phyloP scores from a whole-genome alignment of 768 basidiomycete genomes.

The Rhodotorula taiwanensis region DNA sequence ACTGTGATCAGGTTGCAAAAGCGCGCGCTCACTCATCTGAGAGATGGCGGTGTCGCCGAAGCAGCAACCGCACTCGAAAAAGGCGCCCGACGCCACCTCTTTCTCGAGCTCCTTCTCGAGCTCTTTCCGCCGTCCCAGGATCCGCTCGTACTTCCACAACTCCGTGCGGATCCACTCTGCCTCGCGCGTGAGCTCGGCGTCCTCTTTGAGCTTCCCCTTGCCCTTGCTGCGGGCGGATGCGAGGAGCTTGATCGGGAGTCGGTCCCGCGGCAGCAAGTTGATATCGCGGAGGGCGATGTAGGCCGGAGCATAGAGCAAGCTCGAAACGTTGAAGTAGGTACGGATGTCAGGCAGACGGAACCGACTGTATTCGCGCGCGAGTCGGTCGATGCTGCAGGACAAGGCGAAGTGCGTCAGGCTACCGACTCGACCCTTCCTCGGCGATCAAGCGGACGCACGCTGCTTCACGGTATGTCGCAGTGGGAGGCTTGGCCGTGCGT shows the following conservation, averaged over 20 bases:
- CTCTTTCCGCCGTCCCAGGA: background rate
- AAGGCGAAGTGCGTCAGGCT: background rate
- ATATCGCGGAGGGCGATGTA: slow-evolving; percentile 6
- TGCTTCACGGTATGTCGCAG: background rate
- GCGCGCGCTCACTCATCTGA: slow-evolving; percentile 12
- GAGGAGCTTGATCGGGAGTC: slow-evolving; percentile 11
- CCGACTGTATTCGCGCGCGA: slow-evolving; percentile 23
- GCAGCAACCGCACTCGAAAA: slow-evolving; percentile 40
- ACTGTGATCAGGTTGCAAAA: background rate
- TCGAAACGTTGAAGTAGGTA: slow-evolving; percentile 4
- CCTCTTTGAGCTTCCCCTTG: slow-evolving; percentile 10
- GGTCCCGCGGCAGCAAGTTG: background rate
- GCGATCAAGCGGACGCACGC: slow-evolving; percentile 7
- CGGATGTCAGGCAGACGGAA: slow-evolving; percentile 26
- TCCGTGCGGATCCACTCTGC: slow-evolving; percentile 2
- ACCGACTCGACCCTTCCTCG: too few relatives aligned
- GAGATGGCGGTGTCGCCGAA: slow-evolving; percentile 27
- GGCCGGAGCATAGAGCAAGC: slow-evolving; percentile 28
- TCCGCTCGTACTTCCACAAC: background rate
- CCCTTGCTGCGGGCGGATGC: background rate
- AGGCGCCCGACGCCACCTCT: slow-evolving; percentile 18
- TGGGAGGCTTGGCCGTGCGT: background rate
- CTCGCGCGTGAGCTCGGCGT: slow-evolving; percentile 18
- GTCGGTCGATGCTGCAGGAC: slow-evolving; percentile 21
- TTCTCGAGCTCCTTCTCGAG: slow-evolving; percentile 15